Evolutionary conservation across 148 eudicot species (phyloP).

Genomic region (Tetragonia tetragonoides): DNA sequence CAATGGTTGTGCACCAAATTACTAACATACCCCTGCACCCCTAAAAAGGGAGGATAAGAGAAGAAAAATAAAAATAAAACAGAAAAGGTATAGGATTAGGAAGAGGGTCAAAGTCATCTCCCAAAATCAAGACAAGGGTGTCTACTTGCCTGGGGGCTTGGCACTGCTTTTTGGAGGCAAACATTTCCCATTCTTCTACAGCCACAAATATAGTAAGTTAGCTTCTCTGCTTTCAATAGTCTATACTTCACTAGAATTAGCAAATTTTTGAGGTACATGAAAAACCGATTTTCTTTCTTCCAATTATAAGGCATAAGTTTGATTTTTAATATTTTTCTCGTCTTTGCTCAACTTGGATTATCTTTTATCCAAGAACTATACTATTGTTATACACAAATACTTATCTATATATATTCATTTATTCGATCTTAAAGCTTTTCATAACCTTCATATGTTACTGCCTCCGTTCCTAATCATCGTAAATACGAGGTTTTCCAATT

Average conservation of each 20-base stretch:
- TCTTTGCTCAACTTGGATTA: too few species aligned
- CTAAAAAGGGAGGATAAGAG: too few species aligned
- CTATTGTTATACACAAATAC: background rate
- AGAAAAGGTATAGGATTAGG: background rate
- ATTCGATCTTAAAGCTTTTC: background rate
- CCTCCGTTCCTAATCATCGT: too few species aligned
- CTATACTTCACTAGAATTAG: too few species aligned
- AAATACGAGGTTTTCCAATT: too few species aligned
- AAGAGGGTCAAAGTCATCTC: background rate
- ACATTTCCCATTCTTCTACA: constrained; percentile 12
- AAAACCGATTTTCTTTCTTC: too few species aligned
- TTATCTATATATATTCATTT: background rate
- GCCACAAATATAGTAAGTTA: background rate
- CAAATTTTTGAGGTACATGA: too few species aligned
- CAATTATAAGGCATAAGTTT: too few species aligned
- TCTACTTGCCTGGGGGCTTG: constrained; percentile 7
- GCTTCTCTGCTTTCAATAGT: background rate
- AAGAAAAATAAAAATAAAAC: background rate
- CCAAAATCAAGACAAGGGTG: constrained; percentile 14
- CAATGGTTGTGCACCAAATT: too few species aligned
- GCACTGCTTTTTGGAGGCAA: background rate
- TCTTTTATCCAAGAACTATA: too few species aligned
- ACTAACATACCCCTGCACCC: background rate
- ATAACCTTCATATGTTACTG: background rate
- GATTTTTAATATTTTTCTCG: too few species aligned